These are phyloP conservation scores for Pelargonium cotyledonis DNA, from an alignment of 441 rosid genomes.

Conservation along the genomic window DNA sequence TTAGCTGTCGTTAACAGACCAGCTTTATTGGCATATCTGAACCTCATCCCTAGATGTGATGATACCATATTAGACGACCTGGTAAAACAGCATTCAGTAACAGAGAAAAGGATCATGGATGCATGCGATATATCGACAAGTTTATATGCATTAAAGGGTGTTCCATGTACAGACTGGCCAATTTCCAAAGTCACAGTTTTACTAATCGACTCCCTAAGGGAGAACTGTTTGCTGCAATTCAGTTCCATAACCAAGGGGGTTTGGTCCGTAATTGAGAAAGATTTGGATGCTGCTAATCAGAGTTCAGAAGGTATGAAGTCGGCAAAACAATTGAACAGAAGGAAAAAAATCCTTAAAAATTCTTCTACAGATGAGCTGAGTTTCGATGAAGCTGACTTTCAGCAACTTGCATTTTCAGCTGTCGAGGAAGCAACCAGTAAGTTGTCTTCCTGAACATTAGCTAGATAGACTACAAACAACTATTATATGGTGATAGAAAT, in stretches of 20 bases:
- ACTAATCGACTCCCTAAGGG: conserved; percentile 48
- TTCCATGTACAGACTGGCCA: conserved; percentile 42
- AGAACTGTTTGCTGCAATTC: conserved; percentile 44
- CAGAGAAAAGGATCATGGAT: conserved; percentile 53
- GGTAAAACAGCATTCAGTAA: conserved; percentile 41
- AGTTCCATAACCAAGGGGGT: conserved; percentile 54
- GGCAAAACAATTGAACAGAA: conserved; percentile 28
- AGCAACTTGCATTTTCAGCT: conserved; percentile 55
- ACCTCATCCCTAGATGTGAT: conserved; percentile 33
- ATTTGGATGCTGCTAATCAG: conserved; percentile 25
- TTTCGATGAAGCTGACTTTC: conserved; percentile 36
- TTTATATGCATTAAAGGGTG: conserved; percentile 40
- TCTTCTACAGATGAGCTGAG: conserved; percentile 22
- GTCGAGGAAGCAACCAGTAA: conserved; percentile 58
- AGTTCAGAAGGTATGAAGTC: conserved; percentile 21
- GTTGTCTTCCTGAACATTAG: conserved; percentile 7
- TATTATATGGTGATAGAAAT: not conserved
- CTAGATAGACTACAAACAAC: conserved; percentile 9
- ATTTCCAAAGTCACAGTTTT: conserved; percentile 53
- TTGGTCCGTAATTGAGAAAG: conserved; percentile 72
- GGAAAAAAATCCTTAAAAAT: conserved; percentile 30
- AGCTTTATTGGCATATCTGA: conserved; percentile 42
- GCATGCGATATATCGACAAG: conserved; percentile 57
- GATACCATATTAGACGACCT: conserved; percentile 29
- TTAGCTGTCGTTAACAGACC: conserved; percentile 48